These are phyloP conservation scores for Cryphonectria radicalis DNA, from an alignment of 2,329 filamentous ascomycete genomes.

Conservation along the genomic window DNA sequence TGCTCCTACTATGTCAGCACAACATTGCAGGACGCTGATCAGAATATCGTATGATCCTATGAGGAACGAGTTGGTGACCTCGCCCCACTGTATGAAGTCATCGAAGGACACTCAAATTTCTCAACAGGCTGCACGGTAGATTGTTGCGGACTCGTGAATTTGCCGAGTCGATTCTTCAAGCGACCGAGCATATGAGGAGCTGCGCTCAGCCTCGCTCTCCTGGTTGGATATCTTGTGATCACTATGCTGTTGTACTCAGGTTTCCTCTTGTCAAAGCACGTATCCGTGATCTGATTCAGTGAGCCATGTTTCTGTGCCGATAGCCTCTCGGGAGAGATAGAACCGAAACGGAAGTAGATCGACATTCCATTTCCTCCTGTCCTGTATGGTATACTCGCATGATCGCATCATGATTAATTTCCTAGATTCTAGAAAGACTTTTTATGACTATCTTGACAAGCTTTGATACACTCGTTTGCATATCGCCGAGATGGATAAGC, in stretches of 20 bases:
- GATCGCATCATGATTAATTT: background rate
- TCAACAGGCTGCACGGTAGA: background rate
- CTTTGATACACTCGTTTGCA: background rate
- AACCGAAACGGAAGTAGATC: background rate
- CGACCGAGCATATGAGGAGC: background rate
- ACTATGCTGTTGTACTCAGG: background rate
- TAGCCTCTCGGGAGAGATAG: background rate
- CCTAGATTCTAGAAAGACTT: background rate
- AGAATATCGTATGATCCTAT: background rate
- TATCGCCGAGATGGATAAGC: background rate
- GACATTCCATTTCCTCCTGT: background rate
- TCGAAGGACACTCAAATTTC: background rate
- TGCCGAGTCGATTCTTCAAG: background rate
- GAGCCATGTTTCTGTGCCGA: background rate
- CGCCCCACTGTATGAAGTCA: constrained; percentile 1
- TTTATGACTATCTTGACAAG: background rate
- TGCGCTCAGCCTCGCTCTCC: background rate
- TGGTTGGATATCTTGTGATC: background rate
- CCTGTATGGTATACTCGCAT: background rate
- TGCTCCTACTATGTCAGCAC: background rate
- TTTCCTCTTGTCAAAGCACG: too few species aligned
- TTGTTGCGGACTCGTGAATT: background rate
- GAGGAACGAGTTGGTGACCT: background rate
- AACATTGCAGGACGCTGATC: background rate
- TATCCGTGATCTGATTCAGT: background rate